Evolutionary conservation across 208 protist species (phyloP), one percentile per base, ranked within the genome.

Genomic region (Trypanosoma conorhini): DNA sequence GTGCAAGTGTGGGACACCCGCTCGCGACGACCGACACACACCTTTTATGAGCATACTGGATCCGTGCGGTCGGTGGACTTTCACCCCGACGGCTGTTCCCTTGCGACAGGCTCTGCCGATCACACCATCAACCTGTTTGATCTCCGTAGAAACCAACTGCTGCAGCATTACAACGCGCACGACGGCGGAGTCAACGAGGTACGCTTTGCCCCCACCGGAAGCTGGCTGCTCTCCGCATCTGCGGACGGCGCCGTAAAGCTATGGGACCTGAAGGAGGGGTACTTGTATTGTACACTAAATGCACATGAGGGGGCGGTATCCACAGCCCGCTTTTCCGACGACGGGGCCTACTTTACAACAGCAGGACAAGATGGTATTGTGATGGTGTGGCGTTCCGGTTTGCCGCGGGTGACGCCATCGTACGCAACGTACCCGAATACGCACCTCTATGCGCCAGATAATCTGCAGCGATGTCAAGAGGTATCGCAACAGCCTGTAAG

Each of bases 101-200:
- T 98, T 21, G 95, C 88, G 15, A 86, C 79, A 50, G 81, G 87
- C 8, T 82, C 87, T 58, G 81, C 74, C 15, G 81, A 83, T 74
- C 79, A 87, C 42, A 81, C 76, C 19, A 68, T 98, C n/a, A 92
- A 95, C 30, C n/a, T 98, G 7, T 98, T 85, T 67, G 93, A 97
- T 70, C 71, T 98, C 24, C 88, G 95, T 24, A 70, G 60, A 40
- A 86, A 88, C 40, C 76, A 74, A 24, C 72, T 97, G 5, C 42
- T 98, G 5, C 94, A 98, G 74, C 83, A 89, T 75, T 97, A 96
- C 73, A 71, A 72, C 21, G 93, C 87, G 3, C 93, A 98, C 77
- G 62, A 56, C 38, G 89, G 75, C 15, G 75, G 63, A 0, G 88
- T 95, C 19, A 81, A 88, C 63, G 73, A 79, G 51, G 75, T 98